A percentile compares a stretch with the other conserved stretches of the same genome.
phyloP scores from a whole-genome alignment of 1,284 basidiomycete genomes.

The Thelephora terrestris region DNA sequence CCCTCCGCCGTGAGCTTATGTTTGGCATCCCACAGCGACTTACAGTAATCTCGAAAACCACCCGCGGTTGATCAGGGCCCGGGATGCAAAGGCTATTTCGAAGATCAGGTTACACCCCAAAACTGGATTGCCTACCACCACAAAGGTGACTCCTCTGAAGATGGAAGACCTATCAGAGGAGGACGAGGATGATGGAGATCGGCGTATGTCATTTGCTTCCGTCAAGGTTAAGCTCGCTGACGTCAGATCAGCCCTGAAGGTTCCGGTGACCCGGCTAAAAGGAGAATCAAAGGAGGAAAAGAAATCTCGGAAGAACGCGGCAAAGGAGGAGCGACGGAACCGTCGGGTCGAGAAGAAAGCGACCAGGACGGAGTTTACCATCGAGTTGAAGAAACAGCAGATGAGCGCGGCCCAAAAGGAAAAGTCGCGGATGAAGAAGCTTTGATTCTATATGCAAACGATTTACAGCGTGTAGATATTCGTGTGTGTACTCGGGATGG shows the following conservation, averaged over 20 bases:
- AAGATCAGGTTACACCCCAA: slow-evolving; percentile 65
- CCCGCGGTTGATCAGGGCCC: slow-evolving; percentile 71
- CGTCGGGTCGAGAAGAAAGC: slow-evolving; percentile 77
- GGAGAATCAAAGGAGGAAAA: slow-evolving; percentile 83
- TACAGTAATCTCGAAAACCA: slow-evolving; percentile 95
- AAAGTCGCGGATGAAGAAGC: slow-evolving; percentile 22
- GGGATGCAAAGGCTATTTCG: slow-evolving; percentile 40
- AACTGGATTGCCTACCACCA: slow-evolving; percentile 63
- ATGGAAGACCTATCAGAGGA: slow-evolving; percentile 17
- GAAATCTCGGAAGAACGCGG: slow-evolving; percentile 78
- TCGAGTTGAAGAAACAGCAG: slow-evolving; percentile 67
- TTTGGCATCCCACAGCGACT: slow-evolving; percentile 48
- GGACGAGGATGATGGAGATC: slow-evolving; percentile 9
- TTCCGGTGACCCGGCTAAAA: slow-evolving; percentile 59
- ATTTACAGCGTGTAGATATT: neutral
- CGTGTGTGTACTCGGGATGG: neutral
- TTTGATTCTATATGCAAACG: slow-evolving; percentile 14
- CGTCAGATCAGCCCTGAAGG: slow-evolving; percentile 21
- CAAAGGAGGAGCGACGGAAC: slow-evolving; percentile 72
- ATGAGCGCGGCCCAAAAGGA: slow-evolving; percentile 41
- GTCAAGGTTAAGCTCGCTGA: slow-evolving; percentile 2
- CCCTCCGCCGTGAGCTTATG: neutral
- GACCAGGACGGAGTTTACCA: slow-evolving; percentile 65
- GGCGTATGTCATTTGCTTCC: slow-evolving; percentile 9
- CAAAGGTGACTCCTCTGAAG: slow-evolving; percentile 18